phyloP scores from a whole-genome alignment of 768 basidiomycete species.

The Boletus rubroflammeus region DNA sequence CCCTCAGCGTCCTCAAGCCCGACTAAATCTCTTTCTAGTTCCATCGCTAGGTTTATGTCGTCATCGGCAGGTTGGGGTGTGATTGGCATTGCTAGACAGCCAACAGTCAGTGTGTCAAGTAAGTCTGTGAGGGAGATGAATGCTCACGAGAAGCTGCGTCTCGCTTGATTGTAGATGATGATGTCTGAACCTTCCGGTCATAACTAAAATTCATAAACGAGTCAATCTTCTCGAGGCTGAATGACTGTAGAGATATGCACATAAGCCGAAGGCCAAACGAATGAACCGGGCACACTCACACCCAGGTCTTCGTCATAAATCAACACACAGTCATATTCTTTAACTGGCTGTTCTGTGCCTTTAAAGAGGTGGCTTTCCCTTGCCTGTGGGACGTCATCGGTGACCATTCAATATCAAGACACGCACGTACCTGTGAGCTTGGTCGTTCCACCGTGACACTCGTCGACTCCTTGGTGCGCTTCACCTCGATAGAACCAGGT shows the following conservation, averaged over 20 bases:
- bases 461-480: conserved; percentile 48
- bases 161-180: conserved; percentile 15
- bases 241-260: conserved; percentile 44
- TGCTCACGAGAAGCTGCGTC: conserved; percentile 26
- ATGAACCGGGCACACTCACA: conserved; percentile 42
- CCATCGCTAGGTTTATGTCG: conserved; percentile 27
- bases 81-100: conserved; percentile 15
- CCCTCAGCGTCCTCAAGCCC: conserved; percentile 37
- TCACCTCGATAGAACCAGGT: conserved; percentile 63
- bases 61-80: conserved; percentile 27
- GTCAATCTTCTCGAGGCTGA: conserved; percentile 74
- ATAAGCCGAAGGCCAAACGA: conserved; percentile 4
- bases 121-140: background rate
- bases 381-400: conserved; percentile 32
- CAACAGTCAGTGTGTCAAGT: conserved; percentile 2
- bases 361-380: conserved; percentile 54
- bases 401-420: background rate
- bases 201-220: conserved; percentile 55
- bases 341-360: conserved; percentile 56
- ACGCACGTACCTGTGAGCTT: conserved; percentile 50
- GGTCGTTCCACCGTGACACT: conserved; percentile 62
- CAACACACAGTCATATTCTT: conserved; percentile 72
- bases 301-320: conserved; percentile 75
- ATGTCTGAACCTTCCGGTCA: conserved; percentile 41
- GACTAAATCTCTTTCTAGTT: conserved; percentile 25